These are phyloP conservation scores for Mucor mucedo DNA, from an alignment of 371 early-diverging fungal genomes.

Conservation along the genomic window DNA sequence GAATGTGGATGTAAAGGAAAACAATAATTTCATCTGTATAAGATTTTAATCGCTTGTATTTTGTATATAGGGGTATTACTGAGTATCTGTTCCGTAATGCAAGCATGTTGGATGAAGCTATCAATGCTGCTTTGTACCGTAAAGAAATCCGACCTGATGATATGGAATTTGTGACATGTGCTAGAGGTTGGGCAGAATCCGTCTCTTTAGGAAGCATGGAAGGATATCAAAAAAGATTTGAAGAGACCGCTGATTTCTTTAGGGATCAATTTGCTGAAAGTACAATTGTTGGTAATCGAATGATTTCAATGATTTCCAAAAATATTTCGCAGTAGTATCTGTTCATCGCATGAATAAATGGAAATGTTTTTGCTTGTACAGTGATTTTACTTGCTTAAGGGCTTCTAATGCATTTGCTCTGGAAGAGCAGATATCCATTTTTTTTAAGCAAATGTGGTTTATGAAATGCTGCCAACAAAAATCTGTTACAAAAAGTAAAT, in stretches of 20 bases:
- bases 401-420: not conserved
- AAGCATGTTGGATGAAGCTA: conserved; percentile 80
- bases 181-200: conserved; percentile 91
- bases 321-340: conserved; percentile 24
- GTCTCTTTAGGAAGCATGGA: conserved; percentile 84
- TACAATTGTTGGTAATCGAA: conserved; percentile 70
- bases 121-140: conserved; percentile 81
- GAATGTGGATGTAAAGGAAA: conserved; percentile 79
- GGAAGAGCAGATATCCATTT: not conserved
- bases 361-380: no score
- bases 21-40: no score
- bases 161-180: conserved; percentile 89
- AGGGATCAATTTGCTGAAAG: conserved; percentile 76
- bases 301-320: conserved; percentile 68
- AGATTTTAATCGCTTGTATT: not conserved
- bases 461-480: conserved; percentile 1
- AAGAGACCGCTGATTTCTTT: conserved; percentile 83
- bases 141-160: conserved; percentile 89
- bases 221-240: conserved; percentile 84
- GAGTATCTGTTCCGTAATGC: conserved; percentile 88
- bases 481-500: not conserved
- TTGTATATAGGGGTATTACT: conserved; percentile 74
- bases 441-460: conserved; percentile 1
- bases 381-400: no score
- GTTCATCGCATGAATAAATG: not conserved